phyloP scores from a whole-genome alignment of 1,139 yeast genomes.

The Hanseniaspora uvarum region DNA sequence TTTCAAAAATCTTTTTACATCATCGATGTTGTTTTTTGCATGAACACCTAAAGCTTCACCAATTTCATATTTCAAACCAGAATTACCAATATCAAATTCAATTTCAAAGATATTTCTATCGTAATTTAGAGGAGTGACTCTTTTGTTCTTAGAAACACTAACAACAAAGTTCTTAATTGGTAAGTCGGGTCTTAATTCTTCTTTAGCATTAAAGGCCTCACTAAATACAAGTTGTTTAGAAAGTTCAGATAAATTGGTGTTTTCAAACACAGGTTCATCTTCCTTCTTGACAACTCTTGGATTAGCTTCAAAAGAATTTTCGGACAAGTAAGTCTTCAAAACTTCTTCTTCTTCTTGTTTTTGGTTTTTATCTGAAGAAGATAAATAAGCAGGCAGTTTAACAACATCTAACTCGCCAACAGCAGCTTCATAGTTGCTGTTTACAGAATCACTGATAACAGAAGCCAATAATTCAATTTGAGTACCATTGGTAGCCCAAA shows the following conservation, averaged over 20 bases:
- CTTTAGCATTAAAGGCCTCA: slow-evolving; percentile 57
- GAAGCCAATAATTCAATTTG: slow-evolving; percentile 77
- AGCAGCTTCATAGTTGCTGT: slow-evolving; percentile 42
- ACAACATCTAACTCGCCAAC: slow-evolving; percentile 39
- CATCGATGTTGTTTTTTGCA: slow-evolving; percentile 64
- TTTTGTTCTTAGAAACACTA: slow-evolving; percentile 80
- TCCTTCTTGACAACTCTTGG: slow-evolving; percentile 33
- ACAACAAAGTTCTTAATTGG: slow-evolving; percentile 79
- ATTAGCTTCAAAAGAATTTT: slow-evolving; percentile 52
- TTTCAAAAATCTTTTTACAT: slow-evolving; percentile 58
- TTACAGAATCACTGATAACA: slow-evolving; percentile 61
- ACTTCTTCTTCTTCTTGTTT: slow-evolving; percentile 20
- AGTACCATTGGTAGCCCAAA: slow-evolving; percentile 71
- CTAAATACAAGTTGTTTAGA: slow-evolving; percentile 67
- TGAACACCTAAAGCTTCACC: slow-evolving; percentile 97
- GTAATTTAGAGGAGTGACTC: slow-evolving; percentile 86
- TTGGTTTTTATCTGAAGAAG: slow-evolving; percentile 26
- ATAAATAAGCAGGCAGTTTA: slow-evolving; percentile 25
- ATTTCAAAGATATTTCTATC: slow-evolving; percentile 94
- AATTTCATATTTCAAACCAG: slow-evolving; percentile 81
- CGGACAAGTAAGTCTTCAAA: slow-evolving; percentile 46
- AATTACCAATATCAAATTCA: slow-evolving; percentile 83
- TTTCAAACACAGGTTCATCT: slow-evolving; percentile 34
- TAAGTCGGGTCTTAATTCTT: slow-evolving; percentile 74
- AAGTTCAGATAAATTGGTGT: slow-evolving; percentile 42